These are phyloP conservation scores for Magnolia changhungtana DNA, from an alignment of 164 flowering plant species.

Conservation along the genomic window DNA sequence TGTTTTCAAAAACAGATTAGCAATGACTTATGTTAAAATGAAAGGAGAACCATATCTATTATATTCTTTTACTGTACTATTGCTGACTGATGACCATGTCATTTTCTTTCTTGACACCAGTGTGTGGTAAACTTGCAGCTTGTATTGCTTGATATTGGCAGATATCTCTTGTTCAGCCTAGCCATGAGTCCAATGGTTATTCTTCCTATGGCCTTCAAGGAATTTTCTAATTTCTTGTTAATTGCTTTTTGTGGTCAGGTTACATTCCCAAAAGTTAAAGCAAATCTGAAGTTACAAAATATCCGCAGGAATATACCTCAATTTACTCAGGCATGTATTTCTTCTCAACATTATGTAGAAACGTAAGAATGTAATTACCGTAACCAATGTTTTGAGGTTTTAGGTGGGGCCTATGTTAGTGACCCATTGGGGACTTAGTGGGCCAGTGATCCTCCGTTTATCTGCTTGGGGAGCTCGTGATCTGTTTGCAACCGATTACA, in stretches of 20 bases:
- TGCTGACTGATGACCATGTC: no score
- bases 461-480: constrained; percentile 98
- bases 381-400: constrained; percentile 15
- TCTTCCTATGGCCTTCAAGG: neutral
- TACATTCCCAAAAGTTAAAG: constrained; percentile 76
- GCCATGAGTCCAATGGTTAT: neutral
- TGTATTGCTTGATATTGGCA: neutral
- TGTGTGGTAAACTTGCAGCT: no score
- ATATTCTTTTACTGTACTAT: no score
- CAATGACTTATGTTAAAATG: no score
- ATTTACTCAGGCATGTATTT: constrained; percentile 62
- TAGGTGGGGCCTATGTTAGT: constrained; percentile 95
- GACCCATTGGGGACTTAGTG: constrained; percentile 99
- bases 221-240: neutral
- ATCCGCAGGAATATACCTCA: constrained; percentile 45
- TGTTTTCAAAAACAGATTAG: no score
- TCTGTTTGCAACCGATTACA: constrained; percentile 58
- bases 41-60: no score
- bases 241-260: constrained; percentile 39
- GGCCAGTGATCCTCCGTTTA: constrained; percentile 88
- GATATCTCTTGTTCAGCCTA: neutral
- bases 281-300: constrained; percentile 57
- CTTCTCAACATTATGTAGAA: neutral
- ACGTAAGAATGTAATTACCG: neutral
- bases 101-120: no score